Base-by-base conservation (phyloP, 2,329 filamentous ascomycete genomes). In the Pseudogymnoascus sp. region DNA sequence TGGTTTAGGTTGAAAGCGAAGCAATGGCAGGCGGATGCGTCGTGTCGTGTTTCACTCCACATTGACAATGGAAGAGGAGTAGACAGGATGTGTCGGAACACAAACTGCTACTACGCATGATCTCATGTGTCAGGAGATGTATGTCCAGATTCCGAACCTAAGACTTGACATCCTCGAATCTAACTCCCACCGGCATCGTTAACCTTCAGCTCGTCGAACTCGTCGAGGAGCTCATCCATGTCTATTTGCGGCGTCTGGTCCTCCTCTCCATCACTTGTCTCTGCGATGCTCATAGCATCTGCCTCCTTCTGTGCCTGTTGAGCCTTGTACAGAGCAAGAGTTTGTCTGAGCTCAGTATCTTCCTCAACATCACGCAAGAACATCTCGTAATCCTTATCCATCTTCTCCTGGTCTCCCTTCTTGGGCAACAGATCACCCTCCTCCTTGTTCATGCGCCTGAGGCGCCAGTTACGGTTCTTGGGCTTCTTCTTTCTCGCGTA, bases 341-440 rank as follows among this genome's bases (percentile, higher is more conserved):
- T 92, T 48, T 87, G 84, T 63, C 95, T 83, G 69, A 97, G 81
- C 73, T 99, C 95, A 62, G 90, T 84, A 75, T 99, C 95, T 75
- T 98, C 93, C 78, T 99, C 96, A 10, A 99, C 91, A 76, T 99
- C 95, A 54, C 90, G 88, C 81, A 99, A 79, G 85, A 99, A 99
- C 85, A 93, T 86, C 80, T 99, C 95, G 78, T 96, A 99, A 77
- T 99, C 95, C 69, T 88, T 85, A 74, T 98, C 93, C 80, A 96
- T 86, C 68, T 87, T 86, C 65, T 93, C 90, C 74, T 93, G 90
- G 74, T 98, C 93, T 65, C 91, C 82, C 79, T 96, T 92, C 80
- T 90, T 88, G 37, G 91, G 90, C 68, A 93, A 79, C 75, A 96
- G 83, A 69, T 97, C 93, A 69, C 90, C 89, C 75, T 97, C 91